Evolutionary conservation across 2,329 filamentous ascomycete genomes (phyloP).

Genomic region (Colletotrichum sp.): DNA sequence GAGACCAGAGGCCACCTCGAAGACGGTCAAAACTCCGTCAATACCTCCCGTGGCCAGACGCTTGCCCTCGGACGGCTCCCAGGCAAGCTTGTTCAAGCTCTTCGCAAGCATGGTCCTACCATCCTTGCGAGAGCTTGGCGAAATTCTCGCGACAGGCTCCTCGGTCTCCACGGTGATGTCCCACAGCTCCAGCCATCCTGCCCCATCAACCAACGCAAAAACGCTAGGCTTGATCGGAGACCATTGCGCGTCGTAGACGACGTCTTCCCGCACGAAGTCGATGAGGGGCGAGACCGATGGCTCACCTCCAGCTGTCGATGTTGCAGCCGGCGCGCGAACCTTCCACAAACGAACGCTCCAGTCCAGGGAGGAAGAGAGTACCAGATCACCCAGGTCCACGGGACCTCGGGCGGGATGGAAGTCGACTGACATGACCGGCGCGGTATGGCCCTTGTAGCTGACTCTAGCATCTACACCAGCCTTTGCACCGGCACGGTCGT

Average conservation of each 20-base stretch:
- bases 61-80: conserved; percentile 90
- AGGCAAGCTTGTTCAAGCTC: conserved; percentile 92
- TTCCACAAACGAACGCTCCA: conserved; percentile 99
- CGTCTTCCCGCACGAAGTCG: conserved; percentile 91
- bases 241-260: conserved; percentile 97
- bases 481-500: conserved; percentile 96
- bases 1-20: conserved; percentile 84
- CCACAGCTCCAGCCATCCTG: conserved; percentile 92
- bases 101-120: conserved; percentile 75
- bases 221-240: conserved; percentile 92
- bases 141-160: conserved; percentile 83
- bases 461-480: conserved; percentile 91
- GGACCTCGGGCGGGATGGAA: conserved; percentile 94
- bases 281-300: conserved; percentile 74
- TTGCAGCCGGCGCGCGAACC: conserved; percentile 80
- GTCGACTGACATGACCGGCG: conserved; percentile 93
- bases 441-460: conserved; percentile 87
- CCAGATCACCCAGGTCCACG: conserved; percentile 91
- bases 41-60: conserved; percentile 89
- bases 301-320: conserved; percentile 63
- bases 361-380: conserved; percentile 90
- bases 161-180: conserved; percentile 93
- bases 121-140: conserved; percentile 70
- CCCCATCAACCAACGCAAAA: conserved; percentile 93
- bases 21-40: conserved; percentile 88